phyloP scores from a whole-genome alignment of 2,329 filamentous ascomycete species.

The Aspergillus felis region DNA sequence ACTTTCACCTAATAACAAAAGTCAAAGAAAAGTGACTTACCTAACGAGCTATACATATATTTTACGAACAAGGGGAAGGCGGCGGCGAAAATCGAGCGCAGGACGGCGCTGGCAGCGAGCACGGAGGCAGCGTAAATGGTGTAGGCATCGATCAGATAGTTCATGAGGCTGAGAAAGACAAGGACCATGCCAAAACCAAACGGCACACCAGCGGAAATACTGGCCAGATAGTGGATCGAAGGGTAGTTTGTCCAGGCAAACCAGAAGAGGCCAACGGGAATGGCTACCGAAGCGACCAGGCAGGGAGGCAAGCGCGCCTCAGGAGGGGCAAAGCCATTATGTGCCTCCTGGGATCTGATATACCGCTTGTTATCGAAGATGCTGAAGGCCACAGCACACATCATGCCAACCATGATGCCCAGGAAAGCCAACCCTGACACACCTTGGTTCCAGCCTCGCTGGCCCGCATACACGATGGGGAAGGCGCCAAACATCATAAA shows the following conservation, averaged over 20 bases:
- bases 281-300: conserved; percentile 45
- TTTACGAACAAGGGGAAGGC: conserved; percentile 45
- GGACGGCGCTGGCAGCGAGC: conserved; percentile 40
- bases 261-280: conserved; percentile 57
- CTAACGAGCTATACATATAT: conserved; percentile 42
- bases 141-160: conserved; percentile 42
- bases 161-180: conserved; percentile 38
- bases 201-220: conserved; percentile 32
- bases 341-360: conserved; percentile 18
- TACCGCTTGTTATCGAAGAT: conserved; percentile 36
- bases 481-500: conserved; percentile 31
- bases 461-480: conserved; percentile 25
- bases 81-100: conserved; percentile 43
- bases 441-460: conserved; percentile 25
- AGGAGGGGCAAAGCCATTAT: conserved; percentile 41
- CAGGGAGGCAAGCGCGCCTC: conserved; percentile 52
- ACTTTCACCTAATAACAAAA: neutral
- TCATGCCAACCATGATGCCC: conserved; percentile 29
- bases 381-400: conserved; percentile 34
- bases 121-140: conserved; percentile 39
- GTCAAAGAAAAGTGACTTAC: neutral
- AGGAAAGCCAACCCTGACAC: conserved; percentile 25
- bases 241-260: conserved; percentile 56
- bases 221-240: conserved; percentile 36
- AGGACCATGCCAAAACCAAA: conserved; percentile 42